Conservation (phyloP, 139 green algal species). For the Nannochloris sp. region DNA sequence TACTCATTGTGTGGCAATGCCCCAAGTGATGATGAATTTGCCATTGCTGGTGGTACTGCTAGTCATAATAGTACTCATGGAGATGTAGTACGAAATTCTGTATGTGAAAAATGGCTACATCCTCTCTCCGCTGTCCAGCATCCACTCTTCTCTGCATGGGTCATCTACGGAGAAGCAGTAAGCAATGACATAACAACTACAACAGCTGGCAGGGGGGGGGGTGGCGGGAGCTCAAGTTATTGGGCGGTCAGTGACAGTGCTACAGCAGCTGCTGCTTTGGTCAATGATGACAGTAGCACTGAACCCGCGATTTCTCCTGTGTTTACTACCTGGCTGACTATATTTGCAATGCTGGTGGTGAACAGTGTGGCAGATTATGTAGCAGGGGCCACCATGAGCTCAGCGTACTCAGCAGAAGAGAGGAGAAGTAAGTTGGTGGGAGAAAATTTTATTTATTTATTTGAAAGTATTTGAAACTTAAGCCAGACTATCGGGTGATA, state of each 20-base stretch:
- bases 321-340: conserved; percentile 75
- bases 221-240: background rate
- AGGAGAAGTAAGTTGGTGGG: background rate
- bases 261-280: background rate
- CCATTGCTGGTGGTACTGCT: background rate
- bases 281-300: background rate
- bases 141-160: conserved; percentile 57
- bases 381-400: background rate
- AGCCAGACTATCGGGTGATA: background rate
- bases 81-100: conserved; percentile 9
- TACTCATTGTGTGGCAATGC: conserved; percentile 71
- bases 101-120: conserved; percentile 68
- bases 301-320: conserved; percentile 58
- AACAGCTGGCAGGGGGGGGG: background rate
- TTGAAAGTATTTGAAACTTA: background rate
- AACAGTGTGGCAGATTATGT: conserved; percentile 17
- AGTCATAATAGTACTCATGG: background rate
- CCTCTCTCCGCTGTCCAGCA: conserved; percentile 52
- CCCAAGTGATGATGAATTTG: too few species aligned
- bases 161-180: conserved; percentile 56
- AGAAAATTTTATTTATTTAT: background rate
- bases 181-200: background rate
- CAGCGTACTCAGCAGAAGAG: background rate
- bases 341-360: conserved; percentile 62
- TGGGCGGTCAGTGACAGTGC: background rate